Percentiles rank a stretch among this genome's conserved stretches.
Evolutionary conservation across 2,329 filamentous ascomycete species (phyloP).

Genomic region (Didymella pomorum): DNA sequence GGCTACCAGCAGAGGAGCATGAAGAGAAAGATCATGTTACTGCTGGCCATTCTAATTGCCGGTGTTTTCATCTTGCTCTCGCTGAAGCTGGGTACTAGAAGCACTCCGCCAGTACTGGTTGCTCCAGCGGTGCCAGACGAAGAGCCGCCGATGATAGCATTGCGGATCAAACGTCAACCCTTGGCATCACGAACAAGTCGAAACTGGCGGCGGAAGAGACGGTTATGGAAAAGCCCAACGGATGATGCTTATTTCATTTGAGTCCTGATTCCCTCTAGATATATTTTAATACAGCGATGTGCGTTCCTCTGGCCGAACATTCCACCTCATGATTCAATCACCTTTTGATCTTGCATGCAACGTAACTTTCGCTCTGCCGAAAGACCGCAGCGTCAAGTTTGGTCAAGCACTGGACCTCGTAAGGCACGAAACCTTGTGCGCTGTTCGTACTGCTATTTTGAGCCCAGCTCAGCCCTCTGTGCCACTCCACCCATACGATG

Average conservation of each 20-base stretch:
- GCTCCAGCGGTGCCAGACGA: conserved; percentile 31
- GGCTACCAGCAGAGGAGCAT: conserved; percentile 88
- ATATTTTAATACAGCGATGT: conserved; percentile 21
- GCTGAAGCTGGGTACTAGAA: conserved; percentile 74
- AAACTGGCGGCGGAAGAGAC: conserved; percentile 48
- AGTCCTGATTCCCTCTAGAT: conserved; percentile 17
- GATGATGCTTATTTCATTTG: conserved; percentile 24
- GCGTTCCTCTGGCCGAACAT: not conserved
- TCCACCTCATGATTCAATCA: not conserved
- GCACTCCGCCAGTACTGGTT: conserved; percentile 30
- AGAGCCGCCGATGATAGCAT: conserved; percentile 28
- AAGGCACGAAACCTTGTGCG: not conserved
- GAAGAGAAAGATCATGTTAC: conserved; percentile 90
- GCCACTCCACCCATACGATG: conserved; percentile 4
- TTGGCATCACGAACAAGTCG: conserved; percentile 31
- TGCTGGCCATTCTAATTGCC: conserved; percentile 83
- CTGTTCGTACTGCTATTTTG: conserved; percentile 11
- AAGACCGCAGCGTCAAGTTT: not conserved
- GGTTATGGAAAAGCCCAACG: conserved; percentile 37
- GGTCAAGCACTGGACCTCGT: not conserved
- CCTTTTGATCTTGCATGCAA: not conserved
- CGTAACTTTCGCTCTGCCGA: not conserved
- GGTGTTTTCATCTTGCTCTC: conserved; percentile 85
- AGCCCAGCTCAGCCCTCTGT: conserved; percentile 12
- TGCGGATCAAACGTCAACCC: conserved; percentile 29